Percentiles rank a stretch among this genome's conserved stretches.
phyloP scores from a whole-genome alignment of 164 flowering plant genomes.

The Malania oleifera region DNA sequence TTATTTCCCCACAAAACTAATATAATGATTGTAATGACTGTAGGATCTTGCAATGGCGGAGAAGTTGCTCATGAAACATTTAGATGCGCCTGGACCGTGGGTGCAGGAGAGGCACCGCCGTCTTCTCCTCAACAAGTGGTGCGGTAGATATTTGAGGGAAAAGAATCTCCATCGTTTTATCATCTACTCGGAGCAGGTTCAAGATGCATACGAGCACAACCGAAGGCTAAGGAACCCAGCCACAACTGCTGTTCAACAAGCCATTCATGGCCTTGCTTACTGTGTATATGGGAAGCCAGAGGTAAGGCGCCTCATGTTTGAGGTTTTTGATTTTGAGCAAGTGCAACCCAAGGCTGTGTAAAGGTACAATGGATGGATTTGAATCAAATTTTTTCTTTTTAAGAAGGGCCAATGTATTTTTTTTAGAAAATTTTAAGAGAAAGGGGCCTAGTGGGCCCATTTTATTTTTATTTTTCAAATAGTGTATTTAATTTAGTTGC shows the following conservation, averaged over 20 bases:
- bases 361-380: constrained; percentile 5
- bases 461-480: no score
- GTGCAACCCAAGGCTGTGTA: constrained; percentile 73
- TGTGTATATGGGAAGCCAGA: constrained; percentile 90
- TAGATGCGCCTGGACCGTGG: constrained; percentile 97
- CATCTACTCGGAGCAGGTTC: constrained; percentile 74
- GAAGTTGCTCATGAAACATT: constrained; percentile 90
- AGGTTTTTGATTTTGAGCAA: constrained; percentile 96
- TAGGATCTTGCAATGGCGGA: constrained; percentile 98
- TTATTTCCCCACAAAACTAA: not conserved
- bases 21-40: constrained; percentile 6
- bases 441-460: not conserved
- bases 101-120: constrained; percentile 84
- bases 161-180: constrained; percentile 71
- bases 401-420: no score
- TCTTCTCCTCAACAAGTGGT: constrained; percentile 82
- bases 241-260: constrained; percentile 88
- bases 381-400: not conserved
- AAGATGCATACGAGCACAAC: constrained; percentile 77
- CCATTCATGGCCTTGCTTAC: constrained; percentile 86
- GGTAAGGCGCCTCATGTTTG: constrained; percentile 94
- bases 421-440: not conserved
- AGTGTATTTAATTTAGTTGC: no score
- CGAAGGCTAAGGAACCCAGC: constrained; percentile 86
- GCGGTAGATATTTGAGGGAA: constrained; percentile 86